Conservation (phyloP, 106 monocot genomes). For the Alisma plantagoaquatica region DNA sequence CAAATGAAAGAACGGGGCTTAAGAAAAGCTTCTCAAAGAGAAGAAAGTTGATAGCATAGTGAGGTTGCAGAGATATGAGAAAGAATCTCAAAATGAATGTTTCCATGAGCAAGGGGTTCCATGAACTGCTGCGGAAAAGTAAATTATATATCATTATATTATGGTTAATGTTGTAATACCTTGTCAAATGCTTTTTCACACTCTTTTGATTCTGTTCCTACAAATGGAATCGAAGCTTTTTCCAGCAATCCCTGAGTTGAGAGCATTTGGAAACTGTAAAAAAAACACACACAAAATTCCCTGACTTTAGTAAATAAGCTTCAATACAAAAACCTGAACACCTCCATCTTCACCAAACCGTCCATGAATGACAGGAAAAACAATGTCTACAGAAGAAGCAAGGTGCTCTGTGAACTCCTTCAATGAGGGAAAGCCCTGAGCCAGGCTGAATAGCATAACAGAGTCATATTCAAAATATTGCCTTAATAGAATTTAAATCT, state of each 20-base stretch:
- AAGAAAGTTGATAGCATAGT: too few relatives aligned
- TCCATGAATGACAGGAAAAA: constrained; percentile 93
- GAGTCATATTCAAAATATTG: not conserved
- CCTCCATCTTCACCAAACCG: constrained; percentile 95
- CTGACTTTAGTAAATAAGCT: not conserved
- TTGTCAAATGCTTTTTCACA: constrained; percentile 84
- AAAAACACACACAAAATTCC: too few relatives aligned
- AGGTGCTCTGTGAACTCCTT: constrained; percentile 69
- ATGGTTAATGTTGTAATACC: too few relatives aligned
- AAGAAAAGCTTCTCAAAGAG: too few relatives aligned
- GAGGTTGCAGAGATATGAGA: not conserved
- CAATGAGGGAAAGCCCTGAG: constrained; percentile 61
- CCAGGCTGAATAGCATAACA: constrained; percentile 54
- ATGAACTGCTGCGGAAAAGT: too few relatives aligned
- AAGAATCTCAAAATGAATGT: not conserved
- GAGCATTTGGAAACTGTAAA: too few relatives aligned
- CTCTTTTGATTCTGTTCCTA: constrained; percentile 68
- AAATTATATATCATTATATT: too few relatives aligned
- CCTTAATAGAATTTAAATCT: not conserved
- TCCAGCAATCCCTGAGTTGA: constrained; percentile 78
- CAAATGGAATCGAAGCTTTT: constrained; percentile 79
- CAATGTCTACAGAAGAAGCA: constrained; percentile 62
- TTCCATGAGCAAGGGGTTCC: too few relatives aligned
- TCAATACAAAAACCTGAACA: constrained; percentile 89
- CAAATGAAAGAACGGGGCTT: too few relatives aligned